Percentiles rank a stretch among this genome's conserved stretches.
phyloP scores from a whole-genome alignment of 129 eudicot genomes.

The Lactuca saligna region DNA sequence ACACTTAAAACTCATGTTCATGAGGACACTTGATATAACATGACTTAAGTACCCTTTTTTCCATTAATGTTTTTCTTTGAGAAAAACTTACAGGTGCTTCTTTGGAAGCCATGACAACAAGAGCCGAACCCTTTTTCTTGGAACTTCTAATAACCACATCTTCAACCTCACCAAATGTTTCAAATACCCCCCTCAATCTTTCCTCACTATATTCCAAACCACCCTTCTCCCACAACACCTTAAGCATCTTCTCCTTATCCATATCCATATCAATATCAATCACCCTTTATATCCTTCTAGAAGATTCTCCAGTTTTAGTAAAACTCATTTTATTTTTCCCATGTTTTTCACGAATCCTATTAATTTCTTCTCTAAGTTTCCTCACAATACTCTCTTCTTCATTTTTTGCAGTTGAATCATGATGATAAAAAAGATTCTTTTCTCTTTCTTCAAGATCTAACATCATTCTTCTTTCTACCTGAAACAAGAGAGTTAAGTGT shows the following conservation, averaged over 20 bases:
- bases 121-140: slow-evolving; percentile 69
- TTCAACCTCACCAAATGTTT: slow-evolving; percentile 66
- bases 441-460: slow-evolving; percentile 89
- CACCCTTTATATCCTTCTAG: slow-evolving; percentile 19
- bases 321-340: slow-evolving; percentile 32
- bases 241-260: slow-evolving; percentile 63
- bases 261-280: slow-evolving; percentile 21
- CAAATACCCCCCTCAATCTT: slow-evolving; percentile 51
- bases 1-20: too few species aligned
- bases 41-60: too few species aligned
- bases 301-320: slow-evolving; percentile 3
- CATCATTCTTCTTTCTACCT: slow-evolving; percentile 52
- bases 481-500: slow-evolving; percentile 2
- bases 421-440: slow-evolving; percentile 39
- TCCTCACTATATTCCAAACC: slow-evolving; percentile 61
- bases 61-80: too few species aligned
- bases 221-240: slow-evolving; percentile 74
- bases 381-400: slow-evolving; percentile 70
- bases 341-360: slow-evolving; percentile 56
- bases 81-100: slow-evolving; percentile 59
- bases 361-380: slow-evolving; percentile 61
- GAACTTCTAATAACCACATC: slow-evolving; percentile 70
- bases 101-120: slow-evolving; percentile 67
- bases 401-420: slow-evolving; percentile 36
- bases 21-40: too few species aligned